Conservation (phyloP, 2,329 filamentous ascomycete species). For the Periconia digitata region DNA sequence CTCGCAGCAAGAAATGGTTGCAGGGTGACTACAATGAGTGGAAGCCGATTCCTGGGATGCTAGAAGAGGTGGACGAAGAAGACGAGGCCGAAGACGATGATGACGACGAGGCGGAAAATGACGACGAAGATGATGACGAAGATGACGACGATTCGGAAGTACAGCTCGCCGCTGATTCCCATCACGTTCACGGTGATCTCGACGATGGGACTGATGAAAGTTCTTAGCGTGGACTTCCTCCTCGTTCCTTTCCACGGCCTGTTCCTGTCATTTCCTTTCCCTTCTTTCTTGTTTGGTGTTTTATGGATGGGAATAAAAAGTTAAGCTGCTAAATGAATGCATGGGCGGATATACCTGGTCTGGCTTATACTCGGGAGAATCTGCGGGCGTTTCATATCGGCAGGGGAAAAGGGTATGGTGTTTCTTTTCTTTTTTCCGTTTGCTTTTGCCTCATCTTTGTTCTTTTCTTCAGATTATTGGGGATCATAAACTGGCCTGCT, state of each 20-base stretch:
- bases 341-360: constrained; percentile 4
- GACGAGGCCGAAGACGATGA: constrained; percentile 44
- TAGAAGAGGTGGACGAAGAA: constrained; percentile 48
- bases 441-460: too few species aligned
- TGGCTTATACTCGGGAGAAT: background rate
- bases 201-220: constrained; percentile 10
- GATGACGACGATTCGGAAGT: constrained; percentile 4
- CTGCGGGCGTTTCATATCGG: too few species aligned
- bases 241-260: too few species aligned
- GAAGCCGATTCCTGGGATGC: constrained; percentile 42
- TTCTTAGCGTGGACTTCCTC: constrained; percentile 3
- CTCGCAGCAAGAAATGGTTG: constrained; percentile 84
- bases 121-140: constrained; percentile 15
- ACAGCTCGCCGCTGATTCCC: background rate
- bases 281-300: constrained; percentile 4
- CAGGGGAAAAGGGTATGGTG: too few species aligned
- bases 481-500: too few species aligned
- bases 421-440: too few species aligned
- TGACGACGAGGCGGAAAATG: constrained; percentile 28
- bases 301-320: too few species aligned
- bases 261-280: too few species aligned
- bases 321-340: background rate
- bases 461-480: too few species aligned
- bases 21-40: constrained; percentile 55
- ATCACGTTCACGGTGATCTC: constrained; percentile 1